These are phyloP conservation scores for Aristolochia fimbriata DNA, from an alignment of 164 flowering plant species.

Conservation along the genomic window DNA sequence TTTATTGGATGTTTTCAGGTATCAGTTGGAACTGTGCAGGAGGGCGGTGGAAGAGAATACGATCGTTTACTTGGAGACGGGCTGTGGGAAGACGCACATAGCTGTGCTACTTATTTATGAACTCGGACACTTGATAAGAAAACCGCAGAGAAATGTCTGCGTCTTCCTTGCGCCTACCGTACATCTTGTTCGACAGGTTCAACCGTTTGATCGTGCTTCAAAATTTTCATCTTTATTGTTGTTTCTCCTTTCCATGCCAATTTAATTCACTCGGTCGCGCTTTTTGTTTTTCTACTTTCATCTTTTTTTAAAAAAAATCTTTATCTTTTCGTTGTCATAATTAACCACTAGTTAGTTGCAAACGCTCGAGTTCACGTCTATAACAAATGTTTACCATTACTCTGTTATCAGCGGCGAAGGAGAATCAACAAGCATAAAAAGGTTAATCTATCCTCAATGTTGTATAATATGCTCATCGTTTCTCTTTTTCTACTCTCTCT, in stretches of 20 bases:
- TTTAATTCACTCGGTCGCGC: neutral
- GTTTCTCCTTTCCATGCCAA: neutral
- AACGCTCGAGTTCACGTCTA: too few relatives aligned
- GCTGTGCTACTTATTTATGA: slow-evolving; percentile 76
- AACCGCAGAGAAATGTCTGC: slow-evolving; percentile 58
- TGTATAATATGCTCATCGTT: too few relatives aligned
- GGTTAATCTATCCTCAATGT: too few relatives aligned
- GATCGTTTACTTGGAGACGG: slow-evolving; percentile 82
- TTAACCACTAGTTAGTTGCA: too few relatives aligned
- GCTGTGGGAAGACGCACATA: slow-evolving; percentile 93
- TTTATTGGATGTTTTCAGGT: slow-evolving; percentile 27
- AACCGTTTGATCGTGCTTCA: neutral
- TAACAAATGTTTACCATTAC: too few relatives aligned
- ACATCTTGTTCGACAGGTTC: slow-evolving; percentile 80
- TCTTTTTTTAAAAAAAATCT: neutral
- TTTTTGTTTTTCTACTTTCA: neutral
- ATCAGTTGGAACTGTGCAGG: slow-evolving; percentile 68
- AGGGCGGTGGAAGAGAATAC: slow-evolving; percentile 73
- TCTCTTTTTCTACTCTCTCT: too few relatives aligned
- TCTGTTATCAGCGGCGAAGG: too few relatives aligned
- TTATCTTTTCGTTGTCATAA: too few relatives aligned
- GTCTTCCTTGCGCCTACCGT: slow-evolving; percentile 90
- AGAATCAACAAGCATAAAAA: too few relatives aligned
- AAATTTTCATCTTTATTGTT: neutral
- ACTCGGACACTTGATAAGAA: slow-evolving; percentile 57